Evolutionary conservation across 2,329 filamentous ascomycete species (phyloP), one percentile per base, ranked within the genome.

Genomic region (Domatiomyces globalis): DNA sequence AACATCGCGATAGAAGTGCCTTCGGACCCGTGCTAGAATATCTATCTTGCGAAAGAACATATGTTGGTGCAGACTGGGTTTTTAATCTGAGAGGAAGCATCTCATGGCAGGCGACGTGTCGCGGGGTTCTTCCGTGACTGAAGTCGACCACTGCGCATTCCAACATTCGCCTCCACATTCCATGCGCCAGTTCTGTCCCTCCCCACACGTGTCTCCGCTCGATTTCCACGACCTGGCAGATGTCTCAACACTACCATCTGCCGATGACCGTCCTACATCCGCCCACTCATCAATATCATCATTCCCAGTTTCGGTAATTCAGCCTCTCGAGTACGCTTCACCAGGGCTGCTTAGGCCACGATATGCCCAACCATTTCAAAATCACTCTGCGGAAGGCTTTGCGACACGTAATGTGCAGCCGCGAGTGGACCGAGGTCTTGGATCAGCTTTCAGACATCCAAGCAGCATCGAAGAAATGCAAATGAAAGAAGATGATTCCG

Each of bases 381-480:
- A 45, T 47, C 20, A 17, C 19, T 33, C 20, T 2, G 8, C 4
- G 17, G 45, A 17, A 18, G 33, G 45, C 45, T 47, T 33, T 17
- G 27, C 20, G 9, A 22, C 10, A n/a, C 45, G 18, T 25, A 45
- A 27, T 25, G 17, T 44, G 43, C 18, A 20, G 18, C 19, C 45
- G 2, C 45, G 45, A 33, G 10, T 22, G 27, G 17, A 47, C 45
- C 22, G 27, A 47, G 25, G 45, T 17, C 27, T 47, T 29, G 19
- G 66, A 51, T 63, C 63, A 0, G 65, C 64, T 0, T 73, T 73
- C 52, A 65, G 70, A 36, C 68, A 72, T 53, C 67, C 69, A 1
- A 72, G 69, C 59, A 72, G 70, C 0, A 69, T 72, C 4, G 60
- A 64, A 33, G 69, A 69, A 5, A 65, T 71, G 60, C 69, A 71